Conservation (phyloP, 2,329 filamentous ascomycete species). For the Graphilbum ipis-grandicollis region DNA sequence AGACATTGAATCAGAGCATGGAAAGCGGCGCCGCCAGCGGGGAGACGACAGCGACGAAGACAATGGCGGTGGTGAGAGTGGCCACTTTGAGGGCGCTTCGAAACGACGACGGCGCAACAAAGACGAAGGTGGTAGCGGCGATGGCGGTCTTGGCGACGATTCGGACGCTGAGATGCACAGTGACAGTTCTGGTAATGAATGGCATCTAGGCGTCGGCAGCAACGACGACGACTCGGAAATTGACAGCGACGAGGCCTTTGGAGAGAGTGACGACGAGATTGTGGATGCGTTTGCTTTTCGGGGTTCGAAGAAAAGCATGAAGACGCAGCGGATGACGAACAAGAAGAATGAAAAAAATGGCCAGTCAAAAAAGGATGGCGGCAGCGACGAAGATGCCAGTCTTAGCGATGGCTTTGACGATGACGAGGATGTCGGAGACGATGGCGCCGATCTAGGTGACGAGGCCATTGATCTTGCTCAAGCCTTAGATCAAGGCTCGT, state of each 20-base stretch:
- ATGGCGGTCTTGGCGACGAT: constrained; percentile 28
- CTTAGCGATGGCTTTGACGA: constrained; percentile 37
- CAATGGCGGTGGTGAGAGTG: constrained; percentile 32
- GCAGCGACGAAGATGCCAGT: constrained; percentile 23
- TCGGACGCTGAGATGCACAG: constrained; percentile 55
- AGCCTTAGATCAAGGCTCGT: constrained; percentile 37
- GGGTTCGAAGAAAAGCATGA: constrained; percentile 20
- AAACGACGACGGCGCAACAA: constrained; percentile 23
- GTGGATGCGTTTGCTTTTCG: constrained; percentile 56
- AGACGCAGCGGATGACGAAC: constrained; percentile 16
- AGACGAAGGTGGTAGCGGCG: constrained; percentile 15
- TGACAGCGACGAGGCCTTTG: constrained; percentile 65
- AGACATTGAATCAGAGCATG: constrained; percentile 27
- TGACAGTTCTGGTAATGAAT: constrained; percentile 74
- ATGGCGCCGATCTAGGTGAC: constrained; percentile 33
- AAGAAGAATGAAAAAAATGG: constrained; percentile 12
- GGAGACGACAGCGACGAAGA: constrained; percentile 28
- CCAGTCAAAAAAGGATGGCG: too few species aligned
- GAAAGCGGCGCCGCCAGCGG: constrained; percentile 23
- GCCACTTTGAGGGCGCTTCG: constrained; percentile 38
- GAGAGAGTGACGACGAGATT: constrained; percentile 70
- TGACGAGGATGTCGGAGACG: constrained; percentile 39
- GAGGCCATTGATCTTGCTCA: constrained; percentile 42
- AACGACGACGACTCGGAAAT: constrained; percentile 47
- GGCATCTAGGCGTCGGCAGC: constrained; percentile 52